Percentiles rank a stretch among this genome's conserved stretches.
Conservation (phyloP, 768 basidiomycete genomes). For the Roridomyces roridus region DNA sequence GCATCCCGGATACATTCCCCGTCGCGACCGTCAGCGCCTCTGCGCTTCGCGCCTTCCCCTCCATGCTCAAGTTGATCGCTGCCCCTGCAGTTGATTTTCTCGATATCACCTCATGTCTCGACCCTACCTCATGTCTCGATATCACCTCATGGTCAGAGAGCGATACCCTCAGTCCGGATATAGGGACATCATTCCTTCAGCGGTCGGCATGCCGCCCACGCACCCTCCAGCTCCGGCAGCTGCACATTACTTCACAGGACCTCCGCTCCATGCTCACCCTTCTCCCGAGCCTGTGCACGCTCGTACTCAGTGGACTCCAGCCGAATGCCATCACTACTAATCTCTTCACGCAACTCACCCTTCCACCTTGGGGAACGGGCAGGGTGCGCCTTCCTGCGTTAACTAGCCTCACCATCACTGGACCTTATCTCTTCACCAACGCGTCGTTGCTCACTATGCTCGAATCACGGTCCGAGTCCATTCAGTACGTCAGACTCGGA, state of each 20-base stretch:
- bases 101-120: not conserved
- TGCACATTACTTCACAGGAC: not conserved
- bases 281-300: not conserved
- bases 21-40: no score
- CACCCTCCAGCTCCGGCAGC: not conserved
- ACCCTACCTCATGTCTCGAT: not conserved
- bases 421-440: constrained; percentile 5
- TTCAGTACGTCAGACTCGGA: not conserved
- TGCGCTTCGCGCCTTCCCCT: no score
- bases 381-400: not conserved
- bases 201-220: not conserved
- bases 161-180: not conserved
- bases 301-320: not conserved
- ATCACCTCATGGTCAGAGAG: no score
- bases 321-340: constrained; percentile 4
- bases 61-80: no score
- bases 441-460: constrained; percentile 1
- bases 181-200: not conserved
- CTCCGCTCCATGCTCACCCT: not conserved
- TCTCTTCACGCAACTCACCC: not conserved
- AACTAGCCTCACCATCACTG: not conserved
- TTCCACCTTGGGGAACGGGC: no score
- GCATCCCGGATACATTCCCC: no score
- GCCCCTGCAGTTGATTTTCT: no score
- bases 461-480: not conserved